phyloP scores from a whole-genome alignment of 1,284 basidiomycete species.

The Ganoderma meredithae region DNA sequence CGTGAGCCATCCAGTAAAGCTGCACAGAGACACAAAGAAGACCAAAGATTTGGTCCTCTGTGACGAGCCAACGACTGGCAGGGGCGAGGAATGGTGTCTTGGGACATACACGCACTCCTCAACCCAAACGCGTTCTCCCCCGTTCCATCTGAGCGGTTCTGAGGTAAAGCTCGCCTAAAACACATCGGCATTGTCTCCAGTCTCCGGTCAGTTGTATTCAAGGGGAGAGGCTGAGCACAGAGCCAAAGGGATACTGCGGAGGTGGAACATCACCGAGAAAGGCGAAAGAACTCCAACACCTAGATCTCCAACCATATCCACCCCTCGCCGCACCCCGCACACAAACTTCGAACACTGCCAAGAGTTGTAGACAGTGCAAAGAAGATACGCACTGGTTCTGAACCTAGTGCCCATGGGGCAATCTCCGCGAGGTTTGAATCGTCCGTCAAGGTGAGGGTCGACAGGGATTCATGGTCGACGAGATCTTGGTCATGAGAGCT shows the following conservation, averaged over 20 bases:
- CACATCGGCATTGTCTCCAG: neutral
- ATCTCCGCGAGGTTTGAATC: constrained; percentile 31
- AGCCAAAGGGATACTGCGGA: neutral
- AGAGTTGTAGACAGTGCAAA: no score
- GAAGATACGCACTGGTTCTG: constrained; percentile 27
- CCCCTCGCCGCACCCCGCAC: neutral
- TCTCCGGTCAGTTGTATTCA: neutral
- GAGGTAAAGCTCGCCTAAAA: neutral
- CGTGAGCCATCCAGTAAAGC: constrained; percentile 5
- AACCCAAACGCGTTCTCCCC: neutral
- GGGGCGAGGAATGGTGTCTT: neutral
- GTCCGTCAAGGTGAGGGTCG: constrained; percentile 26
- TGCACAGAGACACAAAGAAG: neutral
- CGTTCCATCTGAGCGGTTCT: neutral
- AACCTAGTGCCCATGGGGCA: constrained; percentile 31
- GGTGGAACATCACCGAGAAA: neutral
- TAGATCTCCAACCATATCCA: neutral
- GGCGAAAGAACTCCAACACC: neutral
- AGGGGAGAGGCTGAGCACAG: neutral
- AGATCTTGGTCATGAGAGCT: constrained; percentile 23
- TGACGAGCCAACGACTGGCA: neutral
- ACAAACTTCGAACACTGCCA: neutral
- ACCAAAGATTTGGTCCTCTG: neutral
- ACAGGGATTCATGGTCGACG: constrained; percentile 27
- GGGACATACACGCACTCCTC: neutral